Base-by-base conservation (phyloP, 176 grass and related monocot genomes). In the Pontederia crassipes region DNA sequence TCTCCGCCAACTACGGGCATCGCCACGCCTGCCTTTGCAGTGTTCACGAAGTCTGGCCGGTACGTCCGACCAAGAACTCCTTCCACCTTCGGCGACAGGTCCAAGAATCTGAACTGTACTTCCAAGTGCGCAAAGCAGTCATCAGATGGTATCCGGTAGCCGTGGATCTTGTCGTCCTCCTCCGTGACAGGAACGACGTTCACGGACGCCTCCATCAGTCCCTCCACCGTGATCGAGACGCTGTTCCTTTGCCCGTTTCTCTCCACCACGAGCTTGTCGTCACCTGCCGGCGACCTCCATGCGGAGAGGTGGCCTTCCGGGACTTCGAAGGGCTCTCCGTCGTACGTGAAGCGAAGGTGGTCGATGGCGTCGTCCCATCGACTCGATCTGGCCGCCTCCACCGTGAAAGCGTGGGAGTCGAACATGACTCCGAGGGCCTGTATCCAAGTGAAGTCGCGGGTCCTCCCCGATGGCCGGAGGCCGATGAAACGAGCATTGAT, bases 401-500 rank as follows among this genome's bases (percentile, higher is more conserved):
- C 45, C 4, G 67, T 76, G 61, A 82, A 28, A 9, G 66, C 57
- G 61, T 56, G 79, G n/a, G 57, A 57, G 26, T 5, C 46, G 17
- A 66, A 70, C 52, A 76, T 66, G 73, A 82, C 17, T 17, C 79
- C 79, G 6, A 76, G 61, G 11, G 79, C 66, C 29, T 76, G 73
- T 46, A 81, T 76, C 79, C 79, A 81, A 8, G 66, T 76, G 79
- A 76, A 82, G 12, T 76, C 67, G 9, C 54, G 79, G 9, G 58
- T 71, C 10, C 79, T 52, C 14, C 73, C 66, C 28, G 56, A 12
- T 2, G 79, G 73, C 1, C 73, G 59, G 53, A 67, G 66, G 58
- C 79, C 79, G 17, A 82, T 72, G 73, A 82, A 82, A 10, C 67
- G 53, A 11, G 73, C 73, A 60, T 82, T 82, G 53, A 82, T 72